Percentiles rank a stretch among this genome's conserved stretches.
Conservation (phyloP, 192 early-diverging fungal genomes). For the Backusella liffmaniae region DNA sequence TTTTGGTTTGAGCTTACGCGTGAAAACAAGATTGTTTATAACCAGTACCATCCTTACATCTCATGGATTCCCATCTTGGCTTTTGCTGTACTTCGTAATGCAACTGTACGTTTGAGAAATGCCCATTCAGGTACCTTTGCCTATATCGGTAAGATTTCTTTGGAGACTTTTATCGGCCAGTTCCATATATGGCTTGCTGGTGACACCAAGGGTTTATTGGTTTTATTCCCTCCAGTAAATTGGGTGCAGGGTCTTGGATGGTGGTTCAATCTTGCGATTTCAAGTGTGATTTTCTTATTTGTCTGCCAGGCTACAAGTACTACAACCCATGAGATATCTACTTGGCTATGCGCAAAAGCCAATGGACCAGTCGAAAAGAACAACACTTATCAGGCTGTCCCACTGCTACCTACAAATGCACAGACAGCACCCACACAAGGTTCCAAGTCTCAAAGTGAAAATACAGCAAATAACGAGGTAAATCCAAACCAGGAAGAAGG, state of each 20-base stretch:
- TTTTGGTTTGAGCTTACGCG: slow-evolving; percentile 52
- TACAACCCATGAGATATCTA: slow-evolving; percentile 38
- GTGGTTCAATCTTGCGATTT: slow-evolving; percentile 51
- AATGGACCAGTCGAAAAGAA: not conserved
- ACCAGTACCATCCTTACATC: slow-evolving; percentile 64
- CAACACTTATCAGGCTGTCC: slow-evolving; percentile 23
- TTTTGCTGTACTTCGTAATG: slow-evolving; percentile 71
- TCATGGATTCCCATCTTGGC: slow-evolving; percentile 60
- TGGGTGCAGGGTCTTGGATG: slow-evolving; percentile 42
- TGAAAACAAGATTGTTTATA: slow-evolving; percentile 61
- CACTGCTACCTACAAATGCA: slow-evolving; percentile 23
- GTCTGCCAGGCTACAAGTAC: slow-evolving; percentile 46
- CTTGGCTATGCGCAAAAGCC: slow-evolving; percentile 19
- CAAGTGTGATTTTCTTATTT: slow-evolving; percentile 48
- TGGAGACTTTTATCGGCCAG: slow-evolving; percentile 82
- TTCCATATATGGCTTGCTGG: slow-evolving; percentile 78
- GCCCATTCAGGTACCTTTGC: slow-evolving; percentile 53
- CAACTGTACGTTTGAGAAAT: slow-evolving; percentile 49
- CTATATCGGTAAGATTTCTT: slow-evolving; percentile 61
- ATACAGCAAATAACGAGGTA: not conserved
- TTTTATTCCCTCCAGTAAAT: slow-evolving; percentile 38
- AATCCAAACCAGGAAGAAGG: not conserved
- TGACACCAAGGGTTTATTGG: slow-evolving; percentile 71
- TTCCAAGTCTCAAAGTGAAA: not conserved
- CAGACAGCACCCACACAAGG: not conserved